Conservation (phyloP, 2,329 filamentous ascomycete species). For the Fusarium verticillioides region DNA sequence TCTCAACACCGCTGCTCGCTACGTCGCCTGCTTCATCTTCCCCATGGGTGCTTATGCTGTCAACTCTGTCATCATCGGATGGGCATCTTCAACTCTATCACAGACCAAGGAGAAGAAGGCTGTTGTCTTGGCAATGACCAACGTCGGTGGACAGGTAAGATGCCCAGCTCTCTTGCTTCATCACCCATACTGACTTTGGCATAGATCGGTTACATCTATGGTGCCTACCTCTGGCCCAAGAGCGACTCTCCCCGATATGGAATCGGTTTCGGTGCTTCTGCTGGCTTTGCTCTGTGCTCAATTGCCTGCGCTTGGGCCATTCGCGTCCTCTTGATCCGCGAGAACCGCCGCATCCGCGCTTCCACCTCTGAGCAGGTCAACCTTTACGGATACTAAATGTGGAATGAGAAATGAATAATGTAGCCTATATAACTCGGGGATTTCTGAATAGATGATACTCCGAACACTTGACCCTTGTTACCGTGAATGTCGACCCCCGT, state of each 20-base stretch:
- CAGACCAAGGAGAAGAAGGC: slow-evolving; percentile 63
- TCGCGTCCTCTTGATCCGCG: slow-evolving; percentile 52
- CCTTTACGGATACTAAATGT: slow-evolving; percentile 51
- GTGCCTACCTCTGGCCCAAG: slow-evolving; percentile 62
- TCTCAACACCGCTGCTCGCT: slow-evolving; percentile 53
- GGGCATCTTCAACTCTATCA: slow-evolving; percentile 56
- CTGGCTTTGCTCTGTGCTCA: slow-evolving; percentile 54
- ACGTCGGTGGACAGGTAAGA: slow-evolving; percentile 54
- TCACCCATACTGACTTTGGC: neutral
- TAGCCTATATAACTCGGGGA: neutral
- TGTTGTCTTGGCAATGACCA: slow-evolving; percentile 60
- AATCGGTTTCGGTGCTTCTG: slow-evolving; percentile 57
- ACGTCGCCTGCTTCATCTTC: slow-evolving; percentile 57
- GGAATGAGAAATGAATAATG: neutral
- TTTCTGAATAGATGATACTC: neutral
- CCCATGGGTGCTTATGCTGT: slow-evolving; percentile 57
- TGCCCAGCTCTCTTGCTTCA: rapidly evolving
- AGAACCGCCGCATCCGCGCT: slow-evolving; percentile 54
- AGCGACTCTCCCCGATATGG: slow-evolving; percentile 57
- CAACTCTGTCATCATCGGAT: slow-evolving; percentile 59
- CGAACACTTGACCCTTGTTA: too few relatives aligned
- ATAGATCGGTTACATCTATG: slow-evolving; percentile 59
- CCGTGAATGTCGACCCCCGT: neutral
- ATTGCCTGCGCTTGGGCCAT: slow-evolving; percentile 57
- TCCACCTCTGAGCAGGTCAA: slow-evolving; percentile 50